Evolutionary conservation across 2,329 filamentous ascomycete species (phyloP), one percentile per base, ranked within the genome.

Genomic region (Colletotrichum musicola): DNA sequence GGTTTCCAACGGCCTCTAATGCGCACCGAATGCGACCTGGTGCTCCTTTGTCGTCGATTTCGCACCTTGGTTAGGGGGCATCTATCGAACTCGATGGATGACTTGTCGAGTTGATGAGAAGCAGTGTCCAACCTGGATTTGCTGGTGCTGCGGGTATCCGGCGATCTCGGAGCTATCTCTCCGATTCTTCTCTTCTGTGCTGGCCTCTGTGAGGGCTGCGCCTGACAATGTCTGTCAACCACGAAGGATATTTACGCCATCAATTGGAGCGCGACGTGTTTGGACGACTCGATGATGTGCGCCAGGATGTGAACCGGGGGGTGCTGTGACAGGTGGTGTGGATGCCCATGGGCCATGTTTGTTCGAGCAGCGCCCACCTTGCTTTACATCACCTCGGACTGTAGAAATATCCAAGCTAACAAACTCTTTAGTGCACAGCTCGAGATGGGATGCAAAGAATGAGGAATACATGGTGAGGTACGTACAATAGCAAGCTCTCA

Each of bases 271-370:
- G 18, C 14, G 27, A 20, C 27, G 18, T 47, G 40, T 58, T 58
- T 47, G 47, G 40, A 50, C 47, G 27, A 54, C 27, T 40, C 20
- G 54, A 46, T 64, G 59, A 67, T 67, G 51, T 59, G 64, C 54
- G 61, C 64, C 61, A 64, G 64, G 64, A 59, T 68, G 20, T 55
- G 61, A 30, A 22, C 16, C 30, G 30, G 40, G 40, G 25, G 42
- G 46, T 49, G 60, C 50, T n/a, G 38, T 47, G 51, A 22, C 9
- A 62, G 47, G 30, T 55, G 54, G 49, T 65, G 55, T 60, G 65
- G 16, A 46, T 55, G 61, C 18, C 35, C 20, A 20, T 12, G 46
- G 60, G 55, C 14, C 65, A 40, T 57, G 38, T 64, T 27, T 38
- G 49, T 35, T 7, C 30, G 30, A 35, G 30, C 3, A 35, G 30